Percentiles rank a stretch among this genome's conserved stretches.
Evolutionary conservation across 768 basidiomycete genomes (phyloP).

Genomic region (Naganishia randhawae): DNA sequence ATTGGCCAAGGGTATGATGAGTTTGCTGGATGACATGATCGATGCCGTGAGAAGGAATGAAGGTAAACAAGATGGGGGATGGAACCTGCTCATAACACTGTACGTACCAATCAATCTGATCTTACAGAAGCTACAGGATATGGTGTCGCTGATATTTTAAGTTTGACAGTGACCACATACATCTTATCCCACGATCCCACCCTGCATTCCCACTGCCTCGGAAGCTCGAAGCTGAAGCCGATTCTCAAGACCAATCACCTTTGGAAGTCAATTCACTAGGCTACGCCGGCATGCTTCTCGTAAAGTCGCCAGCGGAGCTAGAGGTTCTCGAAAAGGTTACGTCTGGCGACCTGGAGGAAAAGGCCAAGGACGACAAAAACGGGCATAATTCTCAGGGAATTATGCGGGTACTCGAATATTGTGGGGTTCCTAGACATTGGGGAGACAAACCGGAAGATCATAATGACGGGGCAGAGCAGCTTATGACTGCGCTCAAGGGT

Average conservation of each 20-base stretch:
- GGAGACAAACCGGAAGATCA: slow-evolving; percentile 25
- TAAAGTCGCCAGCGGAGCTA: slow-evolving; percentile 74
- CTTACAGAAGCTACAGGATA: not conserved
- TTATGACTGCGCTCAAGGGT: slow-evolving; percentile 13
- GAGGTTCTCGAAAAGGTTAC: slow-evolving; percentile 60
- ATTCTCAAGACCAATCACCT: slow-evolving; percentile 20
- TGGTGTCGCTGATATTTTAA: not conserved
- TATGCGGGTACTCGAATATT: slow-evolving; percentile 39
- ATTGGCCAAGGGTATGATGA: slow-evolving; percentile 44
- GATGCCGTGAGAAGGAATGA: slow-evolving; percentile 40
- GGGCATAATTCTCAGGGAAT: slow-evolving; percentile 35
- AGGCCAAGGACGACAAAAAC: slow-evolving; percentile 25
- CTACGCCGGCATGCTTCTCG: slow-evolving; percentile 83
- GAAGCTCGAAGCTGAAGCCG: not conserved
- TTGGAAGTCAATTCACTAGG: slow-evolving; percentile 81
- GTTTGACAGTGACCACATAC: slow-evolving; percentile 62
- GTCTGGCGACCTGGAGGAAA: slow-evolving; percentile 5
- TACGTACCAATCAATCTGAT: too few species aligned
- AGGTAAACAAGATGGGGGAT: slow-evolving; percentile 40
- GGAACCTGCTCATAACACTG: slow-evolving; percentile 49
- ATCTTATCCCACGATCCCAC: slow-evolving; percentile 70
- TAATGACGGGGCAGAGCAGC: slow-evolving; percentile 14
- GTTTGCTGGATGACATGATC: slow-evolving; percentile 42
- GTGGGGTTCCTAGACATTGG: slow-evolving; percentile 45
- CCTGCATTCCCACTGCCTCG: slow-evolving; percentile 40